A percentile compares a stretch with the other conserved stretches of the same genome.
phyloP scores from a whole-genome alignment of 2,329 filamentous ascomycete genomes.

The Penicillium nordicum region DNA sequence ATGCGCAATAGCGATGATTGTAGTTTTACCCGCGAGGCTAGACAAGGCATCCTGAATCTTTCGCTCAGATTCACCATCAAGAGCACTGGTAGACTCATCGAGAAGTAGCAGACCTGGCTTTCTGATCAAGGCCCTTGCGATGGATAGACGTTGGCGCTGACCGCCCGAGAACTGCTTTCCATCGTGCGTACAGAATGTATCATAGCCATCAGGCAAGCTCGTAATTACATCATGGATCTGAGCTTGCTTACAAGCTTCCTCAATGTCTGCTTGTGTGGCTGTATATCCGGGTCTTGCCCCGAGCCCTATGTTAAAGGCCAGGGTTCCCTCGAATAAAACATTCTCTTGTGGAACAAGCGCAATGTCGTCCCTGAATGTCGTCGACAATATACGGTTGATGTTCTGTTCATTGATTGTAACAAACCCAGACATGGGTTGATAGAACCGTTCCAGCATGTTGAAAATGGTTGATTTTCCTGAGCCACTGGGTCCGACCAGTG shows the following conservation, averaged over 20 bases:
- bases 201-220: conserved; percentile 61
- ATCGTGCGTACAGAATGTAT: conserved; percentile 57
- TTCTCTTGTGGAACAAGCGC: conserved; percentile 48
- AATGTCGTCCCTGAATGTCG: conserved; percentile 40
- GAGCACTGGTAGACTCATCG: conserved; percentile 58
- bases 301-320: conserved; percentile 46
- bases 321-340: conserved; percentile 46
- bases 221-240: conserved; percentile 68
- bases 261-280: conserved; percentile 58
- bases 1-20: conserved; percentile 41
- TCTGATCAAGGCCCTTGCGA: conserved; percentile 55
- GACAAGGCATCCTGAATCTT: conserved; percentile 44
- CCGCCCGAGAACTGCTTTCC: conserved; percentile 56
- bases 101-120: conserved; percentile 54
- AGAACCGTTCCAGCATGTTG: conserved; percentile 55
- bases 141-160: conserved; percentile 56
- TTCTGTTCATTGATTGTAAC: no score
- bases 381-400: no score
- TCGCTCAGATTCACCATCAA: conserved; percentile 53
- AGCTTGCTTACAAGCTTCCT: conserved; percentile 63
- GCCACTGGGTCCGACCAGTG: conserved; percentile 63
- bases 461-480: conserved; percentile 67
- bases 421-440: conserved; percentile 39
- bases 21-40: conserved; percentile 30
- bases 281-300: conserved; percentile 51